Evolutionary conservation across 192 early-diverging fungal species (phyloP), one percentile per base, ranked within the genome.

Genomic region (Globomyces pollinis-pini): DNA sequence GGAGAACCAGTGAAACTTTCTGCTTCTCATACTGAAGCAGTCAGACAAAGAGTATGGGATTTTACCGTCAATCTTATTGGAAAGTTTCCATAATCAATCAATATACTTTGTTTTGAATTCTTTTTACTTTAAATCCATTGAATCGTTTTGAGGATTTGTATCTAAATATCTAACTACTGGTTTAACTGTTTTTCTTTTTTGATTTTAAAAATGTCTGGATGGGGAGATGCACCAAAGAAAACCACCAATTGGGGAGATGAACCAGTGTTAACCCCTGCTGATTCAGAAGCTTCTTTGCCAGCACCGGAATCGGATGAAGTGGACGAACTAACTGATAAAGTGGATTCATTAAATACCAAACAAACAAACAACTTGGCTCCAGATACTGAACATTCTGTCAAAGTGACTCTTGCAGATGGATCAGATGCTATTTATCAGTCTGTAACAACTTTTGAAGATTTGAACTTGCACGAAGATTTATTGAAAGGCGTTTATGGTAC

Each of bases 401-500:
- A 84, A 2, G 67, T 91, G 75, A 82, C 73, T 51, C 67, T 59
- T 5, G 20, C 38, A 1, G 13, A 38, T 8, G 15, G 30, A 42
- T 12, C 28, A 33, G 26, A 26, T 15, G n/a, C n/a, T n/a, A 39
- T 57, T 35, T 57, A 57, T 20, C 35, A 42, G 9, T 57, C 55
- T 39, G 23, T 57, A 12, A 15, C 34, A 1, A 69, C 45, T 13
- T 77, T 80, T 36, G 72, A 91, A 78, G 72, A 79, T 21, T 71
- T 81, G 36, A 64, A 67, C 9, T 64, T 81, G 1, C 61, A 78
- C 56, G 76, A 72, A 32, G 83, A 96, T 28, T 67, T 98, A 36
- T 76, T 96, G 49, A 91, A 94, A 68, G 93, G 93, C 42, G 47
- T 98, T 24, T 98, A 96, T 78, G 85, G n/a, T n/a, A n/a, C n/a